phyloP scores from a whole-genome alignment of 164 flowering plant genomes.

The Vitis riparia region DNA sequence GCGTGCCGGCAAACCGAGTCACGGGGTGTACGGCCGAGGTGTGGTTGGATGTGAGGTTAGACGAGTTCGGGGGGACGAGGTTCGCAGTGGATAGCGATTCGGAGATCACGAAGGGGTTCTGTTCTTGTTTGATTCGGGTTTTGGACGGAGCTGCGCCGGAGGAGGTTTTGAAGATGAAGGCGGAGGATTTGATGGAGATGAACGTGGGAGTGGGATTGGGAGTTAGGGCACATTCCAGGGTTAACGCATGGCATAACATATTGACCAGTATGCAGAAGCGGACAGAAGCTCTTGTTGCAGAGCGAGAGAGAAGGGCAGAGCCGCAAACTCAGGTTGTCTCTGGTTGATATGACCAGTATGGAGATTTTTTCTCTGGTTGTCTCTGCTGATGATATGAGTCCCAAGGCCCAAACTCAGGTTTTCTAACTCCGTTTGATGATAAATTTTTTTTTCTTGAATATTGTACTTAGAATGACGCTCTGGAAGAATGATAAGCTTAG shows the following conservation, averaged over 20 bases:
- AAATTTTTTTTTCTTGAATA: neutral
- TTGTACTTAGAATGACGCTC: no score
- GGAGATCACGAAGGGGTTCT: conserved; percentile 60
- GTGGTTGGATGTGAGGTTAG: conserved; percentile 34
- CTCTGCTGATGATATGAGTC: neutral
- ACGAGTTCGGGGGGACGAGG: conserved; percentile 32
- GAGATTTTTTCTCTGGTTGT: conserved; percentile 16
- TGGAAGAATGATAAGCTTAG: no score
- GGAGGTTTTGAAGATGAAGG: conserved; percentile 48
- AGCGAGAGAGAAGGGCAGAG: conserved; percentile 45
- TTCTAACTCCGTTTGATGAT: neutral
- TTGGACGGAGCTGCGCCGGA: conserved; percentile 54
- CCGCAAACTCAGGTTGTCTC: neutral
- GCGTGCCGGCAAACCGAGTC: conserved; percentile 36
- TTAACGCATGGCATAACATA: conserved; percentile 68
- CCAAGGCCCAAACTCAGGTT: conserved; percentile 70
- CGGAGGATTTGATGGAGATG: conserved; percentile 48
- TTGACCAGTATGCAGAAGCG: conserved; percentile 70
- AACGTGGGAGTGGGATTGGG: conserved; percentile 51
- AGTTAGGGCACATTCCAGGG: conserved; percentile 39
- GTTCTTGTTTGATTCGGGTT: conserved; percentile 47
- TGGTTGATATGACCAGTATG: no score
- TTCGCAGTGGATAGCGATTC: conserved; percentile 61
- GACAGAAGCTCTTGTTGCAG: conserved; percentile 48
- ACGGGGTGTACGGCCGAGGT: conserved; percentile 69